These are phyloP conservation scores for Aureoboletus auriporus DNA, from an alignment of 768 basidiomycete species.

Conservation along the genomic window DNA sequence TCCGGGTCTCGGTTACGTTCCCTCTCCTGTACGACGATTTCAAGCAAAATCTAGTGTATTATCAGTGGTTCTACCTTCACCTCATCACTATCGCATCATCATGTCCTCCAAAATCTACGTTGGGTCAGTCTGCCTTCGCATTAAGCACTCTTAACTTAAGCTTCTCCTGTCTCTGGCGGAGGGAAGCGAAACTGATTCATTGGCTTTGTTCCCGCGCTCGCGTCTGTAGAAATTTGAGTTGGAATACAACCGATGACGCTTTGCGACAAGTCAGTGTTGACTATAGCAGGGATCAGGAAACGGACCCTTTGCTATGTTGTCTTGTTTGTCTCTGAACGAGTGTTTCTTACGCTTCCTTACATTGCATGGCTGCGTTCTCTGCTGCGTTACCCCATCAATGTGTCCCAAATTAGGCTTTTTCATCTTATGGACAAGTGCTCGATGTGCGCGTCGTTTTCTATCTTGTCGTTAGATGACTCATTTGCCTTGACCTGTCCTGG, in stretches of 20 bases:
- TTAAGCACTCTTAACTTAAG: slow-evolving; percentile 39
- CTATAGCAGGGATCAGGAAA: slow-evolving; percentile 29
- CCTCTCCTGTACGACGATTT: slow-evolving; percentile 48
- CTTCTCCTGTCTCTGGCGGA: slow-evolving; percentile 42
- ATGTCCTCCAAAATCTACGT: slow-evolving; percentile 84
- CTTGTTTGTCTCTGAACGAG: slow-evolving; percentile 30
- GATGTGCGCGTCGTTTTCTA: slow-evolving; percentile 74
- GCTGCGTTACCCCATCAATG: slow-evolving; percentile 14
- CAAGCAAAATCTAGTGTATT: slow-evolving; percentile 49
- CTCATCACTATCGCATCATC: slow-evolving; percentile 29
- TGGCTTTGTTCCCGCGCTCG: slow-evolving; percentile 37
- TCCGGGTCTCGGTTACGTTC: slow-evolving; percentile 54
- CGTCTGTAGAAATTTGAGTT: slow-evolving; percentile 85
- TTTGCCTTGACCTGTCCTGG: slow-evolving; percentile 5
- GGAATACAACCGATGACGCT: slow-evolving; percentile 93
- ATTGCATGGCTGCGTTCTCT: slow-evolving; percentile 24
- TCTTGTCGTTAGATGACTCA: slow-evolving; percentile 19
- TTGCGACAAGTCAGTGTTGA: slow-evolving; percentile 80
- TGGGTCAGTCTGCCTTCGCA: slow-evolving; percentile 80
- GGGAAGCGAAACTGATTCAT: slow-evolving; percentile 54
- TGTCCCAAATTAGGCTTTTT: slow-evolving; percentile 66
- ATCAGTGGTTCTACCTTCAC: slow-evolving; percentile 27
- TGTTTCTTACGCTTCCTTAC: slow-evolving; percentile 28
- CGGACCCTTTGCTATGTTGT: slow-evolving; percentile 43
- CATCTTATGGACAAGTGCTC: slow-evolving; percentile 71